Conservation (phyloP, 352 stramenopile genomes). For the Pythium oligandrum region DNA sequence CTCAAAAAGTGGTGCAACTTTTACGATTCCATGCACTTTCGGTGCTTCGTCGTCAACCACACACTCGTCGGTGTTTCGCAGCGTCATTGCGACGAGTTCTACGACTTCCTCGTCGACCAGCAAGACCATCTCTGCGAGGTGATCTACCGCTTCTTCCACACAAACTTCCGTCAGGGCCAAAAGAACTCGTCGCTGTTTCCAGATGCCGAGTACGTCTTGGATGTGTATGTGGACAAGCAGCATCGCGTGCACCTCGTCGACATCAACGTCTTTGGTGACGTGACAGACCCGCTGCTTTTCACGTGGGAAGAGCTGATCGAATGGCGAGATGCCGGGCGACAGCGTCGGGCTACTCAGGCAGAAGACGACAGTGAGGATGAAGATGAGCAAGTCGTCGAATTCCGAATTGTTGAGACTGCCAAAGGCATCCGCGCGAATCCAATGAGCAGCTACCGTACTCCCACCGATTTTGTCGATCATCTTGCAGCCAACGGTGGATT, state of each 20-base stretch:
- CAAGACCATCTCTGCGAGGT: constrained; percentile 62
- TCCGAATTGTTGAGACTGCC: constrained; percentile 71
- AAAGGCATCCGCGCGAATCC: constrained; percentile 58
- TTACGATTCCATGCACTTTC: constrained; percentile 94
- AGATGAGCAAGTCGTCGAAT: constrained; percentile 64
- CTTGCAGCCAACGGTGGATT: constrained; percentile 65
- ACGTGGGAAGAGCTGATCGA: constrained; percentile 83
- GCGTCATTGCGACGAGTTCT: constrained; percentile 90
- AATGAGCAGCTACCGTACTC: constrained; percentile 74
- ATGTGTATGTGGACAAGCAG: constrained; percentile 94
- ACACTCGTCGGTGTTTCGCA: constrained; percentile 88
- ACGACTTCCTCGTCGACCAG: constrained; percentile 81
- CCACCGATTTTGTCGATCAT: constrained; percentile 81
- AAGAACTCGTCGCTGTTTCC: constrained; percentile 31
- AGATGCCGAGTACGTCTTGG: constrained; percentile 86
- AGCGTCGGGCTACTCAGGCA: constrained; percentile 7
- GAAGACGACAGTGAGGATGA: constrained; percentile 8
- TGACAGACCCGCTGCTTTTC: constrained; percentile 94
- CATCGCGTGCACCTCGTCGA: constrained; percentile 90
- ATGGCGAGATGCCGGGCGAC: constrained; percentile 17
- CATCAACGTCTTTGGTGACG: constrained; percentile 91
- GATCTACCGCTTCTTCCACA: constrained; percentile 63
- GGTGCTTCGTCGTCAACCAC: constrained; percentile 87
- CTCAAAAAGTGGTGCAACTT: constrained; percentile 95
- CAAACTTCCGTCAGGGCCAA: constrained; percentile 27